Evolutionary conservation across 2,329 filamentous ascomycete species (phyloP).

Genomic region (Aspergillus sergii): DNA sequence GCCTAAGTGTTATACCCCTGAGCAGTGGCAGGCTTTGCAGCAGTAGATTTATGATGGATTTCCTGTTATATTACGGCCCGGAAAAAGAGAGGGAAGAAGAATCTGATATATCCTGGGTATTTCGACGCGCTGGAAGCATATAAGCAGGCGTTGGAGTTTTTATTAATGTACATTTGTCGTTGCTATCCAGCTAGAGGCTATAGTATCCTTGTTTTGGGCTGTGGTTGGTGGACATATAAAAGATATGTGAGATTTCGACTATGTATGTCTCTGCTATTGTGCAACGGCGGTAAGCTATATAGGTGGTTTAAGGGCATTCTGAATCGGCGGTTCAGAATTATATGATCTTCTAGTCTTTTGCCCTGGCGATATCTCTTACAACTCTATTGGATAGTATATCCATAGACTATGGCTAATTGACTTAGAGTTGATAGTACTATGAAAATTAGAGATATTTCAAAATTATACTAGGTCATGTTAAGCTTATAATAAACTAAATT

Average conservation of each 20-base stretch:
- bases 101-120: constrained; percentile 17
- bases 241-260: not conserved
- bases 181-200: constrained; percentile 8
- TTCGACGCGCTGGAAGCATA: constrained; percentile 17
- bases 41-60: constrained; percentile 22
- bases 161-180: constrained; percentile 17
- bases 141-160: constrained; percentile 21
- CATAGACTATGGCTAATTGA: no score
- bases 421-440: no score
- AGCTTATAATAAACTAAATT: no score
- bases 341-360: no score
- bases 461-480: no score
- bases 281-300: no score
- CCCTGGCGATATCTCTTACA: no score
- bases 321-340: no score
- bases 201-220: constrained; percentile 4
- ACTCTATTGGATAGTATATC: no score
- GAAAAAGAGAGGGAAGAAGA: not conserved
- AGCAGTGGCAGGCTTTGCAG: constrained; percentile 78
- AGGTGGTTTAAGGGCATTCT: no score
- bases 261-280: no score
- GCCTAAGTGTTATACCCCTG: constrained; percentile 87
- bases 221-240: constrained; percentile 12
- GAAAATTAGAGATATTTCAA: no score
- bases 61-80: not conserved